Percentiles rank a stretch among this genome's conserved stretches.
These are phyloP conservation scores for Hydnomerulius pinastri DNA, from an alignment of 768 basidiomycete genomes.

Conservation along the genomic window DNA sequence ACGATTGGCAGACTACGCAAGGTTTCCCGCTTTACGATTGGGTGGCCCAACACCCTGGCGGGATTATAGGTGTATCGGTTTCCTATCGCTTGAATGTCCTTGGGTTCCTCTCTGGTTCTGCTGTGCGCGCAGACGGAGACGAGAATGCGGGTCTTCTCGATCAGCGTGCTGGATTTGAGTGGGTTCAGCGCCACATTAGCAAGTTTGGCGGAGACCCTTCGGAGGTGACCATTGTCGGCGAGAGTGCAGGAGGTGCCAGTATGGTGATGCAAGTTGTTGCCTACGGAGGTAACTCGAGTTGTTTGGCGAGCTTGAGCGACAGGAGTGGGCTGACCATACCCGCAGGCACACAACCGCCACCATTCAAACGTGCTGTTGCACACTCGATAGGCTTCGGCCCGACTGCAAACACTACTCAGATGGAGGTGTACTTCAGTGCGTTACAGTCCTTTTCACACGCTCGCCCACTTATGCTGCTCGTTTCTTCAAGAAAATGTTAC, in stretches of 20 bases:
- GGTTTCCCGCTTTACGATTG: slow-evolving; percentile 50
- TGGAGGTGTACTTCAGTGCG: slow-evolving; percentile 10
- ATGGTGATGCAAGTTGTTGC: slow-evolving; percentile 43
- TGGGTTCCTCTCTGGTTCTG: slow-evolving; percentile 34
- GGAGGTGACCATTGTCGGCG: slow-evolving; percentile 38
- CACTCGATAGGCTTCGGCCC: slow-evolving; percentile 46
- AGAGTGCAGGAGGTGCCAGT: slow-evolving; percentile 46
- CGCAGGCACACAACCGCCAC: slow-evolving; percentile 33
- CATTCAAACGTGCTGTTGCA: slow-evolving; percentile 43
- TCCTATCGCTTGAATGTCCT: slow-evolving; percentile 26
- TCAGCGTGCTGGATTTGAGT: slow-evolving; percentile 33
- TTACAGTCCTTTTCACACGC: too few relatives aligned
- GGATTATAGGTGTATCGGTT: slow-evolving; percentile 30
- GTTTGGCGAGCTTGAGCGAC: too few relatives aligned
- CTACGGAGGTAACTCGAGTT: slow-evolving; percentile 47
- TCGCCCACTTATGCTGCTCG: too few relatives aligned
- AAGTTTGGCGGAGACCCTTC: slow-evolving; percentile 37
- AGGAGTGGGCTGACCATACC: slow-evolving; percentile 1
- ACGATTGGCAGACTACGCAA: slow-evolving; percentile 21
- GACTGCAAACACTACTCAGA: slow-evolving; percentile 22
- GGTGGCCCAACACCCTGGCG: slow-evolving; percentile 41
- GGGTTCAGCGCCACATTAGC: slow-evolving; percentile 34
- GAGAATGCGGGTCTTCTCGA: slow-evolving; percentile 37
- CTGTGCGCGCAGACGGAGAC: slow-evolving; percentile 38
- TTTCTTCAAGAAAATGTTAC: too few relatives aligned